phyloP scores from a whole-genome alignment of 305 asterid species.

The Salvia sclarea region DNA sequence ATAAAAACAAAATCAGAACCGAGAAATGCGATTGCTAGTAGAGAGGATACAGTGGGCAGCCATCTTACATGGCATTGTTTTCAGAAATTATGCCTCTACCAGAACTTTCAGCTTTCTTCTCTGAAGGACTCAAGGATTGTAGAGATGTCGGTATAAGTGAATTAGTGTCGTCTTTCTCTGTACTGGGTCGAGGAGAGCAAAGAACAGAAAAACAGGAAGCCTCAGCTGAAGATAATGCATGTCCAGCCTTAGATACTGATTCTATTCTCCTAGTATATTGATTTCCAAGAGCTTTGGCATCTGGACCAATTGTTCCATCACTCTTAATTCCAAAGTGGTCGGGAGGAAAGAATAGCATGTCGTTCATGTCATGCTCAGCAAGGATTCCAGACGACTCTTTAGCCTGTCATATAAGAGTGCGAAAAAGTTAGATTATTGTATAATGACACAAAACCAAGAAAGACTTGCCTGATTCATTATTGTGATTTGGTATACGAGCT shows the following conservation, averaged over 20 bases:
- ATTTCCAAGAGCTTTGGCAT: conserved; percentile 47
- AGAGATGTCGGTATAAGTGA: conserved; percentile 45
- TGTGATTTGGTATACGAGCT: background rate
- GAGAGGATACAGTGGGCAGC: conserved; percentile 17
- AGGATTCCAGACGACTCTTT: conserved; percentile 54
- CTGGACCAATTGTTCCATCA: conserved; percentile 39
- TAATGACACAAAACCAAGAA: background rate
- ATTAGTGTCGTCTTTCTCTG: conserved; percentile 51
- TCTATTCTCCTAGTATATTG: conserved; percentile 46
- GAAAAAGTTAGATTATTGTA: conserved; percentile 7
- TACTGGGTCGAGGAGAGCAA: conserved; percentile 56
- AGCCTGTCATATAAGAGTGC: conserved; percentile 43
- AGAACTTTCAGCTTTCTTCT: conserved; percentile 50
- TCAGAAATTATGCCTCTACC: conserved; percentile 47
- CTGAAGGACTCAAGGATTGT: conserved; percentile 50
- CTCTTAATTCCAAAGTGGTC: conserved; percentile 55
- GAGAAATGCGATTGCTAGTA: background rate
- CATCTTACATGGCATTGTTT: conserved; percentile 63
- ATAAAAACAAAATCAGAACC: background rate
- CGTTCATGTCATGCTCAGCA: conserved; percentile 61
- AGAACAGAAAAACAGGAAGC: conserved; percentile 48
- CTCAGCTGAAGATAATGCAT: conserved; percentile 46
- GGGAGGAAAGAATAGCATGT: conserved; percentile 57
- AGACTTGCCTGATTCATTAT: background rate
- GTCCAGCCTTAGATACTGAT: conserved; percentile 40